A percentile compares a stretch with the other conserved stretches of the same genome.
These are phyloP conservation scores for Gryganskiella cystojenkinii DNA, from an alignment of 192 early-diverging fungal genomes.

Conservation along the genomic window DNA sequence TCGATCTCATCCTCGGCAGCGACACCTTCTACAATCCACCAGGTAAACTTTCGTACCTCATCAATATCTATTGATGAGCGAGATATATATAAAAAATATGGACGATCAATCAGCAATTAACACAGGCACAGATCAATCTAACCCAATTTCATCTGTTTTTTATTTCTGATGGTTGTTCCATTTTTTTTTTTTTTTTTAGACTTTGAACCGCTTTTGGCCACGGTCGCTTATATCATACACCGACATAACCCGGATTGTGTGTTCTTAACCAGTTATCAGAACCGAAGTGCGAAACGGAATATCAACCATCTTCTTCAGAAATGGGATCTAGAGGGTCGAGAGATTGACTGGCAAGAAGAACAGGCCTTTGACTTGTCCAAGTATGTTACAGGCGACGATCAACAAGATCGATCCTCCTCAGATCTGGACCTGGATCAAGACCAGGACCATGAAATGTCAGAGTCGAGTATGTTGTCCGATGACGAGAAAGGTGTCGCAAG, in stretches of 20 bases:
- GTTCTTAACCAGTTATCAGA: slow-evolving; percentile 81
- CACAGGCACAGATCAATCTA: neutral
- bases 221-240: slow-evolving; percentile 68
- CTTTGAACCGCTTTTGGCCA: slow-evolving; percentile 75
- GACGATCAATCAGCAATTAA: neutral
- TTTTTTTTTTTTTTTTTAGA: slow-evolving; percentile 32
- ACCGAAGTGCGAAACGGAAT: slow-evolving; percentile 71
- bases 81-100: neutral
- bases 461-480: neutral
- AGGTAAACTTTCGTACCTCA: too few species aligned
- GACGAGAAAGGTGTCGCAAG: neutral
- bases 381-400: slow-evolving; percentile 14
- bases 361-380: slow-evolving; percentile 50
- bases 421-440: neutral
- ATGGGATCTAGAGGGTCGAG: slow-evolving; percentile 60
- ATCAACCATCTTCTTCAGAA: slow-evolving; percentile 72
- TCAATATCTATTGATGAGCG: too few species aligned
- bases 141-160: neutral
- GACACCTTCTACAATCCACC: slow-evolving; percentile 68
- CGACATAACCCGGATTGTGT: slow-evolving; percentile 59
- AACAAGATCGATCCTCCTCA: neutral
- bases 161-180: neutral
- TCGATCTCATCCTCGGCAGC: slow-evolving; percentile 65
- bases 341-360: slow-evolving; percentile 53
- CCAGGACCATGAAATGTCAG: neutral